A percentile compares a stretch with the other conserved stretches of the same genome.
phyloP scores from a whole-genome alignment of 139 green algal species.

The Chlamydomonas eustigma region DNA sequence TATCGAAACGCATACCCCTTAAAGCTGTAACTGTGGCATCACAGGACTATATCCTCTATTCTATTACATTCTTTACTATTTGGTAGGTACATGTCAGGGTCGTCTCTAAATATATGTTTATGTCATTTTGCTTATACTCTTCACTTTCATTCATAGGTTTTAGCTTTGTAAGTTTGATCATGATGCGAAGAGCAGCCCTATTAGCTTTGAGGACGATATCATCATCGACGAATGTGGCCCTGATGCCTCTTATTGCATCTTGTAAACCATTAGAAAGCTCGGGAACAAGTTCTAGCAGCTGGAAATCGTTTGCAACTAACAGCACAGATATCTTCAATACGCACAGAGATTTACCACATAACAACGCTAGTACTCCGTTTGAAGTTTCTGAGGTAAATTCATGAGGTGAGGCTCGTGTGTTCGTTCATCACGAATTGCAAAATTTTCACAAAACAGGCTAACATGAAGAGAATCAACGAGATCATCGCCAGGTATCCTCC shows the following conservation, averaged over 20 bases:
- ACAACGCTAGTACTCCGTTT: conserved; percentile 77
- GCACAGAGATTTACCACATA: conserved; percentile 69
- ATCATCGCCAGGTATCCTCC: conserved; percentile 83
- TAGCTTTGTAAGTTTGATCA: neutral
- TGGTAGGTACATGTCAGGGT: no score
- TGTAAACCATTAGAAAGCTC: neutral
- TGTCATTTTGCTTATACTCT: neutral
- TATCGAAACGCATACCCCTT: neutral
- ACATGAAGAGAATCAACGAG: conserved; percentile 54
- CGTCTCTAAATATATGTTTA: neutral
- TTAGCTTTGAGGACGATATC: neutral
- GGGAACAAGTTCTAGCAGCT: neutral
- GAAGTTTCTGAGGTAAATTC: conserved; percentile 68
- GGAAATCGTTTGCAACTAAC: conserved; percentile 74
- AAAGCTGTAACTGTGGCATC: neutral
- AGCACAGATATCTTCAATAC: conserved; percentile 86
- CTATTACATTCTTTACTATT: no score
- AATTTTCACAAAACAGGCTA: conserved; percentile 14
- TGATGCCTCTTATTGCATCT: neutral
- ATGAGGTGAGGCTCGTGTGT: neutral
- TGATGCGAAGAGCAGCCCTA: neutral
- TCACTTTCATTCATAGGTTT: neutral
- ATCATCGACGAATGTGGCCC: neutral
- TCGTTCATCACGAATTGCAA: neutral
- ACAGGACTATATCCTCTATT: no score